Base-by-base conservation (phyloP, 495 filamentous ascomycete genomes). In the Aspergillus nidulans region DNA sequence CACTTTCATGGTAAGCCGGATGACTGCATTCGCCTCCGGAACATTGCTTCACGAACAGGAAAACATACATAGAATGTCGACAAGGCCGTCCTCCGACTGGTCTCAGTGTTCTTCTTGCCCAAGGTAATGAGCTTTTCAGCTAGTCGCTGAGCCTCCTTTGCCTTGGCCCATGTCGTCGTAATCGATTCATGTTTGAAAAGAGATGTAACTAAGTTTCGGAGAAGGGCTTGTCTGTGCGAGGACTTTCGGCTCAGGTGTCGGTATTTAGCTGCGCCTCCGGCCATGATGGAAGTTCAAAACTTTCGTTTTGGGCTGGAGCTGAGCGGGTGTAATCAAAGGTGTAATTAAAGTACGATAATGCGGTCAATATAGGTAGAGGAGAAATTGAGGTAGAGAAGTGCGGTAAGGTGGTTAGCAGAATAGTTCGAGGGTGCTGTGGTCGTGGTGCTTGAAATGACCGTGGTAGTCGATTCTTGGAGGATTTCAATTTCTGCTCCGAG, bases 151-250 rank as follows among this genome's bases (percentile, higher is more conserved):
- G 94, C 88, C 76, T 98, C 94, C 71, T 97, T 98, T 26, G 94
- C 94, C 75, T 97, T 97, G 68, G 83, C 83, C 84, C 87, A 97
- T 74, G 94, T 96, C 23, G 94, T 98, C 44, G 83, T 84, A 76
- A 98, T 95, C 49, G 87, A 82, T 74, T 98, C 94, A 69, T 96
- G 83, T 65, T 87, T 78, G 77, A 98, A 84, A 52, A 98, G 87
- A n/a, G 91, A 92, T 55, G 91, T 95, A 64, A 97, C 90, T 41
- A 98, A 80, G 72, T 97, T 97, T 59, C 94, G 91, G 54, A 98
- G 88, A 57, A 98, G 83, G 51, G 94, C 92, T 73, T 92, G 83
- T 65, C 94, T 84, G 66, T 97, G 94, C 26, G 94, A 73, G 25
- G 89, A 94, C 32, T 75, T 81, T 63, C 92, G 91, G 71, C 81